Conservation (phyloP, 108 stramenopile genomes). For the Cylindrotheca closterium region DNA sequence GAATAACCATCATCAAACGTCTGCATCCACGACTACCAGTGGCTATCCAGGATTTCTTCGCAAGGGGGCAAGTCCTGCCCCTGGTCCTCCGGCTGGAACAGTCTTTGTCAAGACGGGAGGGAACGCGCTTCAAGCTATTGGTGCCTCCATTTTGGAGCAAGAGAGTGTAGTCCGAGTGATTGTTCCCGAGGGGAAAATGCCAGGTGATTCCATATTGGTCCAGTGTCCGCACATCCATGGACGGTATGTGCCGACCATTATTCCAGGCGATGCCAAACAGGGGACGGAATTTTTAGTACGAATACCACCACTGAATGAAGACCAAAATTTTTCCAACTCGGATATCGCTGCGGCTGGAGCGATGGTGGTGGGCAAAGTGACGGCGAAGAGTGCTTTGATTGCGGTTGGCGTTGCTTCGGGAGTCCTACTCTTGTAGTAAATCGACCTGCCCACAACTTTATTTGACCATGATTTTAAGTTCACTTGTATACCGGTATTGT, state of each 20-base stretch:
- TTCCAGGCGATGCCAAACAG: constrained; percentile 2
- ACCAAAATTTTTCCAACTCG: not conserved
- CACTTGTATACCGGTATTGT: too few relatives aligned
- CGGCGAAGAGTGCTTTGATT: not conserved
- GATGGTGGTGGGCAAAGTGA: too few relatives aligned
- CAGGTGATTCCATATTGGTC: constrained; percentile 14
- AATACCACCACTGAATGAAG: not conserved
- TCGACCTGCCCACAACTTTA: not conserved
- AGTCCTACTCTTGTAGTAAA: constrained; percentile 3
- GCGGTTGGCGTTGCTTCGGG: constrained; percentile 1
- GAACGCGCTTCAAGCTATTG: constrained; percentile 14
- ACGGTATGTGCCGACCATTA: not conserved
- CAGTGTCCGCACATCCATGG: not conserved
- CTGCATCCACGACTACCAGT: too few relatives aligned
- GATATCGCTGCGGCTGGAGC: not conserved
- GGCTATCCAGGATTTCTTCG: too few relatives aligned
- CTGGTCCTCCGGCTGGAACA: not conserved
- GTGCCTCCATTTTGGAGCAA: constrained; percentile 2
- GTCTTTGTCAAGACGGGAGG: constrained; percentile 15
- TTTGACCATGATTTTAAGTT: too few relatives aligned
- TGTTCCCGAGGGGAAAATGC: constrained; percentile 12
- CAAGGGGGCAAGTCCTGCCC: too few relatives aligned
- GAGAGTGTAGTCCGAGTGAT: constrained; percentile 2
- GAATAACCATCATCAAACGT: too few relatives aligned
- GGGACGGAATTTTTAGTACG: constrained; percentile 15